Conservation (phyloP, 805 yeast genomes). For the Teunomyces tritomae region DNA sequence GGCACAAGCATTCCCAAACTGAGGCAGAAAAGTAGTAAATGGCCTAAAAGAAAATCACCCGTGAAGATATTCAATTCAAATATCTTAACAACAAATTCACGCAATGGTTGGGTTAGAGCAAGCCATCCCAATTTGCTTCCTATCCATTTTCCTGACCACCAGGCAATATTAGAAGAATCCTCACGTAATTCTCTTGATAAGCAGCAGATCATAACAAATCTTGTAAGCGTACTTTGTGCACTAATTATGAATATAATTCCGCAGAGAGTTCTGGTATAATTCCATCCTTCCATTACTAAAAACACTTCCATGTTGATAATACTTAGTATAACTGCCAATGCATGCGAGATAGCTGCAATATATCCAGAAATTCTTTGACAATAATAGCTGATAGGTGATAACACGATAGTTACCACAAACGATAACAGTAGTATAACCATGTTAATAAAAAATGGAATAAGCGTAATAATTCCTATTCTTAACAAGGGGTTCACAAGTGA, state of each 20-base stretch:
- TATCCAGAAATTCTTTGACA: constrained; percentile 21
- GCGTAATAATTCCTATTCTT: constrained; percentile 54
- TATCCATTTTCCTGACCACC: constrained; percentile 58
- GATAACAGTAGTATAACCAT: constrained; percentile 25
- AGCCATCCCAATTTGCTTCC: constrained; percentile 36
- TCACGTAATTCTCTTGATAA: constrained; percentile 43
- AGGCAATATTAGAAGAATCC: constrained; percentile 42
- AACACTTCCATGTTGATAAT: constrained; percentile 34
- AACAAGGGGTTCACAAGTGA: constrained; percentile 49
- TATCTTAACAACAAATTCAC: constrained; percentile 47
- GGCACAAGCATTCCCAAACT: constrained; percentile 45
- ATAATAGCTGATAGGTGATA: constrained; percentile 34
- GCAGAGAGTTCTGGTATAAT: constrained; percentile 35
- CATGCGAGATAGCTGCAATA: constrained; percentile 42
- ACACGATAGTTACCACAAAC: constrained; percentile 34
- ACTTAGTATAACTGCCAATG: constrained; percentile 29
- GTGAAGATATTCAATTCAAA: constrained; percentile 46
- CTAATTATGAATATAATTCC: constrained; percentile 37
- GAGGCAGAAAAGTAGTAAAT: constrained; percentile 36
- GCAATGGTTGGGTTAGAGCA: constrained; percentile 40
- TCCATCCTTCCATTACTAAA: constrained; percentile 43
- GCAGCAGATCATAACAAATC: constrained; percentile 26
- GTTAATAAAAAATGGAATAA: constrained; percentile 49
- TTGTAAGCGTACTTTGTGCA: constrained; percentile 35
- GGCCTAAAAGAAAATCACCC: constrained; percentile 48